Conservation (phyloP, 1,284 basidiomycete genomes). For the Neolentinus lepideus region DNA sequence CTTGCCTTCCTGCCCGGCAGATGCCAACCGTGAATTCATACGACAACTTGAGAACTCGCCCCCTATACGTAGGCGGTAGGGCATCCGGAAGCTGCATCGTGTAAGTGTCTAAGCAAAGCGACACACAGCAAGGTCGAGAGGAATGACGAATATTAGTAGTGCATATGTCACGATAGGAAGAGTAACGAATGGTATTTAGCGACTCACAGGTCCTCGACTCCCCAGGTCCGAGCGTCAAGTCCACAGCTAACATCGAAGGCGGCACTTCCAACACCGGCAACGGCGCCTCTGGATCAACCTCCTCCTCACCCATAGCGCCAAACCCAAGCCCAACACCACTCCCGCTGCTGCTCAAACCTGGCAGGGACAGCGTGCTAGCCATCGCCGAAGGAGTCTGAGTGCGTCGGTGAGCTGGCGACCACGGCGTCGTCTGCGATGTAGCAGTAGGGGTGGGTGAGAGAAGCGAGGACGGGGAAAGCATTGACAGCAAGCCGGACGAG, state of each 20-base stretch:
- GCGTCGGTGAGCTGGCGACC: slow-evolving; percentile 10
- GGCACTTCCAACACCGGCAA: slow-evolving; percentile 79
- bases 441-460: slow-evolving; percentile 13
- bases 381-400: slow-evolving; percentile 14
- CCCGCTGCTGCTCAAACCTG: slow-evolving; percentile 12
- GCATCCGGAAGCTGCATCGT: slow-evolving; percentile 66
- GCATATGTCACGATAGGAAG: background rate
- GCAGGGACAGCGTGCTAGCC: slow-evolving; percentile 6
- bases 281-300: slow-evolving; percentile 55
- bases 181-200: slow-evolving; percentile 7
- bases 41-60: slow-evolving; percentile 77
- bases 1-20: slow-evolving; percentile 46
- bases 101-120: slow-evolving; percentile 59
- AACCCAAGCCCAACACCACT: slow-evolving; percentile 15
- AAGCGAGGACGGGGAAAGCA: slow-evolving; percentile 35
- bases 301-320: slow-evolving; percentile 29
- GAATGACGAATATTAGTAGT: background rate
- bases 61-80: slow-evolving; percentile 87
- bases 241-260: slow-evolving; percentile 81
- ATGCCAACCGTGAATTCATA: slow-evolving; percentile 88
- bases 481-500: slow-evolving; percentile 46
- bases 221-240: slow-evolving; percentile 70
- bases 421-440: background rate
- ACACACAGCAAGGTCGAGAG: slow-evolving; percentile 4
- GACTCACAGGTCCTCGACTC: slow-evolving; percentile 76